Percentiles rank a stretch among this genome's conserved stretches.
Evolutionary conservation across 306 rosid species (phyloP).

Genomic region (Ormosia emarginata): DNA sequence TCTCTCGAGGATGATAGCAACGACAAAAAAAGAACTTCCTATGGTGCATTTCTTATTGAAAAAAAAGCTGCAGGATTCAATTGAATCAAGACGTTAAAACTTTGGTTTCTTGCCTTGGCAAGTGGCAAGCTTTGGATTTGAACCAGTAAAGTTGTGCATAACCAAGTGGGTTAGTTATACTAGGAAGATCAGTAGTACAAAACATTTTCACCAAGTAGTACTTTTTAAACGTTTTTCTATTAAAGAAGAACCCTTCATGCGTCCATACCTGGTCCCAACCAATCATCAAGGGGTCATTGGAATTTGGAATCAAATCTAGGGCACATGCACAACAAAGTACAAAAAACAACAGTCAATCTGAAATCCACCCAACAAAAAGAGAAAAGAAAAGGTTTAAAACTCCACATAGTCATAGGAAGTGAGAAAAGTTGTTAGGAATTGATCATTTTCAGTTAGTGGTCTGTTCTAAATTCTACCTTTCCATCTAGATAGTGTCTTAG

Average conservation of each 20-base stretch:
- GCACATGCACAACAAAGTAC: conserved; percentile 23
- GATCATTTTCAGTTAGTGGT: conserved; percentile 47
- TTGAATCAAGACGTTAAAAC: background rate
- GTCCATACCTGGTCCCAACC: conserved; percentile 12
- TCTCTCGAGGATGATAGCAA: background rate
- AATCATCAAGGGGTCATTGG: conserved; percentile 30
- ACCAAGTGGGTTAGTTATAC: background rate
- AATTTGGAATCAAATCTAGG: conserved; percentile 30
- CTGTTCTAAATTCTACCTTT: background rate
- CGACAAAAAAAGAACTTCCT: background rate
- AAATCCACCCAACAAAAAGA: conserved; percentile 30
- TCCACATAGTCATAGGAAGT: conserved; percentile 21
- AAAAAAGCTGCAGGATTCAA: background rate
- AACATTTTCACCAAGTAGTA: conserved; percentile 13
- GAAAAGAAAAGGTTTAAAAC: conserved; percentile 19
- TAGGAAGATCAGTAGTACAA: background rate
- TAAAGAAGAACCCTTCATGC: background rate
- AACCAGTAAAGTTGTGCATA: background rate
- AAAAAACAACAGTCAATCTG: background rate
- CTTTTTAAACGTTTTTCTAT: conserved; percentile 25
- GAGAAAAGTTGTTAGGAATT: conserved; percentile 42
- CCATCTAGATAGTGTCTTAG: conserved; percentile 16
- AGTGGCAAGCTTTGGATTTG: conserved; percentile 1
- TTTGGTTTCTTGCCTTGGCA: background rate
- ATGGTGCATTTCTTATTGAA: background rate